These are phyloP conservation scores for Lizanozyma gosingica DNA, from an alignment of 1,139 yeast genomes.

Conservation along the genomic window DNA sequence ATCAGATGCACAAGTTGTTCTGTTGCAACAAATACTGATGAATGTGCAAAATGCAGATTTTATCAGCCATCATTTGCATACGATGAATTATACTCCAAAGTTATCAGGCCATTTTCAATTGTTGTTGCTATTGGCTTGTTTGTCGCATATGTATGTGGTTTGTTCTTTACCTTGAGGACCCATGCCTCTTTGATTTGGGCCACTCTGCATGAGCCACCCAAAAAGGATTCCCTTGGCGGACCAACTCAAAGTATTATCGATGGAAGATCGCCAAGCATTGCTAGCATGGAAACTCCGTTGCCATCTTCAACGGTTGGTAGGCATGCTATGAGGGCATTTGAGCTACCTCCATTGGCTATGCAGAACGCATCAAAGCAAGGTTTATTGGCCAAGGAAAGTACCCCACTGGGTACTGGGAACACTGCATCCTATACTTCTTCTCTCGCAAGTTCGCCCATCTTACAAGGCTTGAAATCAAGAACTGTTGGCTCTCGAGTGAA, in stretches of 20 bases:
- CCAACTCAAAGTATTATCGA: no score
- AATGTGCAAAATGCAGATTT: conserved; percentile 69
- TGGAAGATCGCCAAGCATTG: conserved; percentile 28
- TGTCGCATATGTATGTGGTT: conserved; percentile 80
- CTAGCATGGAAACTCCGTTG: conserved; percentile 16
- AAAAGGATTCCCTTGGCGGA: conserved; percentile 14
- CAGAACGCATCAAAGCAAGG: background rate
- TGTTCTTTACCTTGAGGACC: conserved; percentile 87
- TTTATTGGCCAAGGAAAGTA: background rate
- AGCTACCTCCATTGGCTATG: background rate
- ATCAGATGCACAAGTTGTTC: conserved; percentile 54
- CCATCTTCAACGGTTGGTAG: background rate
- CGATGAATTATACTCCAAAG: conserved; percentile 53
- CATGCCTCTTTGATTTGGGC: conserved; percentile 98
- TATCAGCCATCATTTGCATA: conserved; percentile 65
- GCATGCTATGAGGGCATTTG: background rate
- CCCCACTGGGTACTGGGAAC: conserved; percentile 1
- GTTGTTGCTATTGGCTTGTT: conserved; percentile 76
- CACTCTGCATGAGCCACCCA: conserved; percentile 32
- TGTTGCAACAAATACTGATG: conserved; percentile 12
- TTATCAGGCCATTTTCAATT: conserved; percentile 73
- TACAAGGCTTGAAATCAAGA: background rate
- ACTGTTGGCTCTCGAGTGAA: background rate
- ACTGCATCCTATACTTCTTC: background rate
- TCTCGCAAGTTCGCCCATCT: background rate